Evolutionary conservation across 306 rosid genomes (phyloP), one percentile per base, ranked within the genome.

Genomic region (Styphnolobium japonicum): DNA sequence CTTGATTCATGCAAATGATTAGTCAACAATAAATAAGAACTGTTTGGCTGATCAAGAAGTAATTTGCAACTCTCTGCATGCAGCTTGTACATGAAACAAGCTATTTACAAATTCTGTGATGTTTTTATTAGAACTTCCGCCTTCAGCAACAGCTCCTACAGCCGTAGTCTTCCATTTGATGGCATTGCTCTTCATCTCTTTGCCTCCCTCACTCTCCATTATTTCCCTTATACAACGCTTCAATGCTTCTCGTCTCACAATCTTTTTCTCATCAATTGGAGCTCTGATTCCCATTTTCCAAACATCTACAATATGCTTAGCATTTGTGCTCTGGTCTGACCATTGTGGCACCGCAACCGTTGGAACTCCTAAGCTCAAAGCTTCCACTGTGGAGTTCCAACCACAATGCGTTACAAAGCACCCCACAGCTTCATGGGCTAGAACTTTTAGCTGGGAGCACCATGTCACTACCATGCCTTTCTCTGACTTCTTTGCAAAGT

Each of bases 371-470:
- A 52, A 10, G 48, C 49, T 71, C 11, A 71, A 33, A 16, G 63
- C 40, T 52, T 71, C 76, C 29, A 71, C 19, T 1, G 34, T 36
- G 2, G 76, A 71, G 46, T 71, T 71, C 76, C 76, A 71, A 16
- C 76, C 76, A 71, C 64, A 71, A 34, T 71, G 76, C 8, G 76
- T 71, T 23, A 52, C 49, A 71, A 71, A 71, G 11, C 76, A 71
- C 5, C 64, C 76, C 7, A 52, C 4, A 7, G 75, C 62, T 5
- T 70, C 75, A 71, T 51, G 76, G 0, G 19, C 46, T 14, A 71
- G 16, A 9, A 71, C 76, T 33, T 71, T 6, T 16, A 71, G 33
- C 12, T 51, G 76, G 19, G 62, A 1, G 7, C 76, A 71, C 76
- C 76, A 71, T 52, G 64, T 31, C 14, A 71, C 64, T 22, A 71